Base-by-base conservation (phyloP, 306 rosid genomes). In the Sophora flavescens region DNA sequence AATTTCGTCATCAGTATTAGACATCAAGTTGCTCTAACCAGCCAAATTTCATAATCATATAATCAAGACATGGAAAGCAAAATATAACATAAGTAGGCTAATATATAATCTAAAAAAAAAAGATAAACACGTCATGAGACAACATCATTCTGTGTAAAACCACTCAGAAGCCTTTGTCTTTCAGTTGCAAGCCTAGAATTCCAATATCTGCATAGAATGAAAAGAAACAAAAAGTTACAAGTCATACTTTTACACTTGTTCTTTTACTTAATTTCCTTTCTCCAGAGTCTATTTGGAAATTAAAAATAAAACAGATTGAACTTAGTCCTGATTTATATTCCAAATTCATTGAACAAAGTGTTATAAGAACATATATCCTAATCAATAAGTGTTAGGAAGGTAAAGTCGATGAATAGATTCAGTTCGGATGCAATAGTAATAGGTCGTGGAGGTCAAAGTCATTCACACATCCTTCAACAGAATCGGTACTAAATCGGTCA, bases 131-230 rank as follows among this genome's bases (percentile, higher is more conserved):
- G 65, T 95, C 98, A n/a, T n/a, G n/a, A 95, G 59, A 95, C 82
- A 56, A 95, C 97, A 83, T 95, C 97, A 3, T 68, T 78, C 68
- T 72, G 74, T 52, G 89, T 80, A 86, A 95, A 92, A 63, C 93
- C 83, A 79, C 84, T 85, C 59, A 92, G 59, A 53, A 95, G 96
- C 85, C 93, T 84, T 80, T 89, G 95, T 77, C 97, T 85, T 87
- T 95, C 98, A 11, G 97, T 95, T 61, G 89, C 93, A 78, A 92
- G 97, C 89, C 96, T 90, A 41, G 97, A 90, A 81, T 85, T 95
- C 97, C 98, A 95, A 81, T 95, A 92, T 77, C 98, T 95, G 96
- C 87, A 72, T 38, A 62, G 38, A 63, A 48, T 33, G 68, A 62
- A 77, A 72, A 41, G 38, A 84, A 59, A 71, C 75, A 64, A 8